These are phyloP conservation scores for Kwoniella mangroviensis DNA, from an alignment of 768 basidiomycete genomes.

Conservation along the genomic window DNA sequence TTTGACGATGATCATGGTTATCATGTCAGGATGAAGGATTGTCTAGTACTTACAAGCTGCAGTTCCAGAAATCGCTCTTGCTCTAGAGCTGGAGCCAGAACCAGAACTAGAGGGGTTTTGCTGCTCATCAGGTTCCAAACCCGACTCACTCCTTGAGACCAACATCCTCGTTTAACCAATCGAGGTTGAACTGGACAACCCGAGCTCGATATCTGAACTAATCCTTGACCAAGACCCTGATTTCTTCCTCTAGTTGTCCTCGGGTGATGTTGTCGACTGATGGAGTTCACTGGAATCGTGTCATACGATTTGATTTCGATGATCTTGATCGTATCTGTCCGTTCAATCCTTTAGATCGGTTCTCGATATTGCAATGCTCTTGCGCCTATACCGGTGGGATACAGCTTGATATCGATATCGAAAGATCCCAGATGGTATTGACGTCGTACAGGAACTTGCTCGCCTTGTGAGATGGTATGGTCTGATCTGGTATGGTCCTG, in stretches of 20 bases:
- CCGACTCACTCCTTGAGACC: slow-evolving; percentile 9
- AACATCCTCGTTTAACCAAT: not conserved
- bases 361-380: too few species aligned
- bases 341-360: too few species aligned
- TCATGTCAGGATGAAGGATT: not conserved
- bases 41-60: not conserved
- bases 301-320: not conserved
- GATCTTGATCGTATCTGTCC: too few species aligned
- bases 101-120: too few species aligned
- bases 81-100: not conserved
- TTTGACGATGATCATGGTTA: too few species aligned
- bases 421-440: too few species aligned
- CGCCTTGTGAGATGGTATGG: too few species aligned
- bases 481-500: too few species aligned
- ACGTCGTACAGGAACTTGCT: too few species aligned
- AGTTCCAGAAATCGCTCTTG: not conserved
- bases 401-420: too few species aligned
- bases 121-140: slow-evolving; percentile 2
- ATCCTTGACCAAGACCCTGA: not conserved
- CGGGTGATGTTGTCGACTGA: not conserved
- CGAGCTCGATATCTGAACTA: not conserved
- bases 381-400: too few species aligned
- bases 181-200: too few species aligned
- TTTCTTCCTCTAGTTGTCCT: not conserved
- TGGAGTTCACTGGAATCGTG: not conserved